phyloP scores from a whole-genome alignment of 495 filamentous ascomycete species.

The Xylaria longipes region DNA sequence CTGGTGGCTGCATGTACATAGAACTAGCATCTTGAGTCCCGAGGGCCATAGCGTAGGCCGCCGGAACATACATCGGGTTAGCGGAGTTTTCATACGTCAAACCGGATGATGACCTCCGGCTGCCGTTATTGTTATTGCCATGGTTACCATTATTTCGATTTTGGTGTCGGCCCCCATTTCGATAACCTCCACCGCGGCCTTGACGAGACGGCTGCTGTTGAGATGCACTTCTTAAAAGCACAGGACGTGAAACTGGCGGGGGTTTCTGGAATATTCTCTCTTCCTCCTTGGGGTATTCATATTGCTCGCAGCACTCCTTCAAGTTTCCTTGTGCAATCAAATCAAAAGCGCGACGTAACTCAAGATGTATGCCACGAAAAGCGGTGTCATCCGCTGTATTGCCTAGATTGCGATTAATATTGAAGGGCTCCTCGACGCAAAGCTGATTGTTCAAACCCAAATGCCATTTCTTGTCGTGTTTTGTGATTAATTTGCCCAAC shows the following conservation, averaged over 20 bases:
- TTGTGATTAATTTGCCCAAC: constrained; percentile 80
- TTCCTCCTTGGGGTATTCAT: constrained; percentile 83
- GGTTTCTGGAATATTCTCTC: constrained; percentile 79
- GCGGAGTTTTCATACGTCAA: constrained; percentile 33
- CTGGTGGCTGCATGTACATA: constrained; percentile 56
- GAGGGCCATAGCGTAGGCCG: constrained; percentile 37
- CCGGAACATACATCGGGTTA: constrained; percentile 38
- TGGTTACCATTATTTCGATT: constrained; percentile 57
- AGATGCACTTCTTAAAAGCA: constrained; percentile 59
- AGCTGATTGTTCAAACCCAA: constrained; percentile 77
- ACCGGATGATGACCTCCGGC: constrained; percentile 38
- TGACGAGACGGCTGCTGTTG: constrained; percentile 55
- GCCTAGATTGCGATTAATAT: constrained; percentile 87
- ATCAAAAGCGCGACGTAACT: constrained; percentile 87
- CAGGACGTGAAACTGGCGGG: constrained; percentile 53
- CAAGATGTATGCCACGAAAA: constrained; percentile 86
- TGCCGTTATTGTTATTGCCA: constrained; percentile 41
- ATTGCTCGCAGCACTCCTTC: constrained; percentile 81
- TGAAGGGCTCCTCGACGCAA: constrained; percentile 98
- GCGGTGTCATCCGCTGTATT: constrained; percentile 97
- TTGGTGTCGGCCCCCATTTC: constrained; percentile 60
- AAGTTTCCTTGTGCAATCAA: constrained; percentile 76
- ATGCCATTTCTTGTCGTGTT: constrained; percentile 87
- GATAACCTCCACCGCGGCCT: constrained; percentile 64
- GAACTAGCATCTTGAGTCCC: constrained; percentile 43